Evolutionary conservation across 805 yeast genomes (phyloP).

Genomic region (Candida suzukii): DNA sequence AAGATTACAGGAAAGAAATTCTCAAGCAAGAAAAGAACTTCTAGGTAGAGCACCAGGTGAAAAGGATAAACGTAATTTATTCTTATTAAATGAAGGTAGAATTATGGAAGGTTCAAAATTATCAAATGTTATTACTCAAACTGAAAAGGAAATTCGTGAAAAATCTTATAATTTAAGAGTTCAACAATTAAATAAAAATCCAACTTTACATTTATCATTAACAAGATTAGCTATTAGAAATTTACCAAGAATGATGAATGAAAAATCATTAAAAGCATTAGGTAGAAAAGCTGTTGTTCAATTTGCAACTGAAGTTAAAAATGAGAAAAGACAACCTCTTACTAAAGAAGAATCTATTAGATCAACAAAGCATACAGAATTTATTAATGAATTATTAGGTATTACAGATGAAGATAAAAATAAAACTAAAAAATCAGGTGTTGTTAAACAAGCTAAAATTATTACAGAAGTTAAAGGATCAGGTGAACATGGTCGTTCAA

Average conservation of each 20-base stretch:
- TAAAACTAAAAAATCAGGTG: constrained; percentile 74
- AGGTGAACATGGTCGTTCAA: constrained; percentile 80
- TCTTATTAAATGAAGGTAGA: constrained; percentile 89
- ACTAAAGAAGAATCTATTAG: constrained; percentile 83
- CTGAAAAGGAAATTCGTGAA: constrained; percentile 84
- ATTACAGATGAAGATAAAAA: constrained; percentile 33
- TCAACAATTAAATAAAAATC: constrained; percentile 85
- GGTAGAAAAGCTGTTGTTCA: constrained; percentile 93
- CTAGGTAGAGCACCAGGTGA: constrained; percentile 77
- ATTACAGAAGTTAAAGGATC: constrained; percentile 88
- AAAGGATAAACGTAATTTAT: constrained; percentile 79
- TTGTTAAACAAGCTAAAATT: constrained; percentile 88
- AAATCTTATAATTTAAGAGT: constrained; percentile 81
- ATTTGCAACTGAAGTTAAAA: constrained; percentile 84
- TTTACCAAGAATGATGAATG: constrained; percentile 86
- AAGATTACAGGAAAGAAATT: constrained; percentile 63
- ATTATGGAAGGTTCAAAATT: constrained; percentile 74
- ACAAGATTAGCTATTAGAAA: constrained; percentile 94
- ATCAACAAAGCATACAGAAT: constrained; percentile 58
- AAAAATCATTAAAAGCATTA: constrained; percentile 80
- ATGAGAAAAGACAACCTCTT: constrained; percentile 69
- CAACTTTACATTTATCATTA: constrained; percentile 84
- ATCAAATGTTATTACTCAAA: constrained; percentile 55
- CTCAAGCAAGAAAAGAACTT: constrained; percentile 62
- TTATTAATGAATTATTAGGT: constrained; percentile 24